Percentiles rank a stretch among this genome's conserved stretches.
Conservation (phyloP, 805 yeast genomes). For the Myxozyma nipponensis region DNA sequence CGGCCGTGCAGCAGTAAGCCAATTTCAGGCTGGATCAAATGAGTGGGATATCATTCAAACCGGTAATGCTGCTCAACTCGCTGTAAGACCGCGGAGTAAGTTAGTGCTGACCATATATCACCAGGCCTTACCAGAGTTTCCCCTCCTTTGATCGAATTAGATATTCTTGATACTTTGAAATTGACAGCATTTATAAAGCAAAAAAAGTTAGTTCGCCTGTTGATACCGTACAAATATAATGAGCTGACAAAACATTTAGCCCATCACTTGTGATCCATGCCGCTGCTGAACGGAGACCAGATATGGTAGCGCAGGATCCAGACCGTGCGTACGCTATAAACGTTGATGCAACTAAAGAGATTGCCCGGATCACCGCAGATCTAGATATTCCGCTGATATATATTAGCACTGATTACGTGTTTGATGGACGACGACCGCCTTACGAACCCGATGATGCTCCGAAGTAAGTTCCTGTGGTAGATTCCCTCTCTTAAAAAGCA, state of each 20-base stretch:
- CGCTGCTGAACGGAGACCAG: conserved; percentile 24
- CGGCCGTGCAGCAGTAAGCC: conserved; percentile 14
- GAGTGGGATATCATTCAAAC: conserved; percentile 16
- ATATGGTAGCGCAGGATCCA: conserved; percentile 11
- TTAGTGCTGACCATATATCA: not conserved
- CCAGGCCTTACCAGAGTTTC: conserved; percentile 12
- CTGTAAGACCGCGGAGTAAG: not conserved
- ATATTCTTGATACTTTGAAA: conserved; percentile 5
- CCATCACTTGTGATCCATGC: conserved; percentile 23
- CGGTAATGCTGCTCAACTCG: conserved; percentile 4
- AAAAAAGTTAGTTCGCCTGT: conserved; percentile 1
- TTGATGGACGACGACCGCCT: conserved; percentile 22
- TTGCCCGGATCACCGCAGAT: conserved; percentile 16
- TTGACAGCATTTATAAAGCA: conserved; percentile 2
- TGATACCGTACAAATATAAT: not conserved
- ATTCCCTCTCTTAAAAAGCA: not conserved
- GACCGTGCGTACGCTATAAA: conserved; percentile 10
- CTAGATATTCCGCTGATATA: conserved; percentile 18
- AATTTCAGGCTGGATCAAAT: conserved; percentile 9
- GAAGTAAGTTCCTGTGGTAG: conserved; percentile 6
- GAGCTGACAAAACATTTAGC: not conserved
- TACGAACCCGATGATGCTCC: conserved; percentile 23
- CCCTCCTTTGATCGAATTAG: conserved; percentile 8
- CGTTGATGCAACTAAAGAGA: conserved; percentile 8
- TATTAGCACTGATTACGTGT: conserved; percentile 24